phyloP scores from a whole-genome alignment of 331 rosid species.

The Pyracantha coccinea region DNA sequence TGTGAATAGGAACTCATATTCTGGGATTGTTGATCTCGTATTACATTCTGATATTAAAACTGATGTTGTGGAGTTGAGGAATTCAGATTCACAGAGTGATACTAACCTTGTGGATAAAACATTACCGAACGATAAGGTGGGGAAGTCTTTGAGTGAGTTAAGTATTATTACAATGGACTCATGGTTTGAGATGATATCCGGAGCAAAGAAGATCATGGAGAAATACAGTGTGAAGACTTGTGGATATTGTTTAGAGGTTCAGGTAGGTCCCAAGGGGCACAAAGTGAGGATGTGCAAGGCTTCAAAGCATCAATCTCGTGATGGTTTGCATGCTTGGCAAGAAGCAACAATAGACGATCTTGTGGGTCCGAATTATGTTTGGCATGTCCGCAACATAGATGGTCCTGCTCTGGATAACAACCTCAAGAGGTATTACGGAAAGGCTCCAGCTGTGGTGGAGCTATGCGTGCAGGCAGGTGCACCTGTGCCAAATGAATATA shows the following conservation, averaged over 20 bases:
- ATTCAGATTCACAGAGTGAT: slow-evolving; percentile 16
- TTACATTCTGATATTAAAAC: slow-evolving; percentile 11
- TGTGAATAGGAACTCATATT: slow-evolving; percentile 3
- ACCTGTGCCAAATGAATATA: slow-evolving; percentile 51
- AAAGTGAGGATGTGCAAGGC: slow-evolving; percentile 88
- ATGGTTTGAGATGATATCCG: slow-evolving; percentile 69
- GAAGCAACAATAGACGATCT: slow-evolving; percentile 70
- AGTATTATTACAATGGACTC: slow-evolving; percentile 44
- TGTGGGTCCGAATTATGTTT: slow-evolving; percentile 64
- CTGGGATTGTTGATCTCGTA: slow-evolving; percentile 2
- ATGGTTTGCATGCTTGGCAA: slow-evolving; percentile 94
- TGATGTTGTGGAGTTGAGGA: slow-evolving; percentile 17
- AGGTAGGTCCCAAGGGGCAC: slow-evolving; percentile 91
- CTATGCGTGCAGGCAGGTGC: slow-evolving; percentile 85
- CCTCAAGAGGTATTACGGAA: slow-evolving; percentile 80
- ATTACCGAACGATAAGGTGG: slow-evolving; percentile 5
- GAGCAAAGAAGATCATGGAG: slow-evolving; percentile 71
- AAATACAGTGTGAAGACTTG: slow-evolving; percentile 63
- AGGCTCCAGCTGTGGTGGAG: slow-evolving; percentile 89
- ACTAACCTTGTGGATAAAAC: slow-evolving; percentile 20
- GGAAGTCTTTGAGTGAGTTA: slow-evolving; percentile 23
- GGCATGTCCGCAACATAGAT: slow-evolving; percentile 64
- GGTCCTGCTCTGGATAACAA: slow-evolving; percentile 57
- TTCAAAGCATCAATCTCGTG: slow-evolving; percentile 77
- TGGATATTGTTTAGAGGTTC: slow-evolving; percentile 85